Base-by-base conservation (phyloP, 768 basidiomycete genomes). In the Kwoniella sp. region DNA sequence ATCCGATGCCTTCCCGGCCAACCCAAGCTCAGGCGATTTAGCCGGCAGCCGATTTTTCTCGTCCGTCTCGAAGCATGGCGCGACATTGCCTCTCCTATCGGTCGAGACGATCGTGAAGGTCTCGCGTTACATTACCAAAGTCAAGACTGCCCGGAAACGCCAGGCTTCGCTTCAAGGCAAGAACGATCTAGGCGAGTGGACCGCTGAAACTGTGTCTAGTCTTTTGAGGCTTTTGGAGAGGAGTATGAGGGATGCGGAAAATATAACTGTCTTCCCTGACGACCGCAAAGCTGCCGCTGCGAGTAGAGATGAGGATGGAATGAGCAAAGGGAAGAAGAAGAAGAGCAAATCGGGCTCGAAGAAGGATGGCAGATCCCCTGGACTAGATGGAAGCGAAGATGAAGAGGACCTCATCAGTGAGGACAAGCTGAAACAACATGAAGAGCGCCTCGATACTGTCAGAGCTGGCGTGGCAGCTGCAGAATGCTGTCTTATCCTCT, bases 171-270 rank as follows among this genome's bases (percentile, higher is more conserved):
- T 79, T 7, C 77, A 81, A 56, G 83, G 82, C 4, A 86, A 87
- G 0, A 86, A 85, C 0, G 61, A 29, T 5, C 22, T 34, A 9
- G 53, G 38, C 26, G 87, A 90, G 38, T 84, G 92, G 22, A 90
- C 93, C 50, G 84, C 84, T 0, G 82, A 84, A 5, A 78, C 84
- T 4, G 81, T 96, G 31, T 84, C 85, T 1, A 84, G 91, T 52
- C 70, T 92, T 29, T 77, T 95, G 66, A 90, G 90, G 79, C 82
- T 92, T 17, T 82, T 97, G 1, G 91, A 92, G 72, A 84, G 93
- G 38, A 89, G 87, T 56, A 87, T 94, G 57, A 87, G 85, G 67
- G 85, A 87, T 1, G 89, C 88, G 0, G 90, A 93, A 76, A 87
- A 88, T 66, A 65, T 90, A 9, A 89, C 89, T 65, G 89, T 90